These are phyloP conservation scores for Suhomyces prunicola DNA, from an alignment of 805 yeast species.

Conservation along the genomic window DNA sequence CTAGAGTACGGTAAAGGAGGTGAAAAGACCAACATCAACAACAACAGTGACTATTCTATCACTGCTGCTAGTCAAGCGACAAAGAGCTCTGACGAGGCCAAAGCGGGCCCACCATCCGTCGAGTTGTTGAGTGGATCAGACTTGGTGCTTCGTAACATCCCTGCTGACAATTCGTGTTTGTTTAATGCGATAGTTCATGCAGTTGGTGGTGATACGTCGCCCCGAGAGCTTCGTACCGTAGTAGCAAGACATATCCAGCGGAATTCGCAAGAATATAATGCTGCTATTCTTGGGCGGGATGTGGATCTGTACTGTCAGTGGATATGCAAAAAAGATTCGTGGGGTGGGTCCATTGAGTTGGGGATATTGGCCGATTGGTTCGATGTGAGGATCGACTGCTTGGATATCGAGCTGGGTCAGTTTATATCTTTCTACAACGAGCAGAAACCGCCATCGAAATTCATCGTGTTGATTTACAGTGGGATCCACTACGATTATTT, in stretches of 20 bases:
- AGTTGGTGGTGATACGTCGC: conserved; percentile 32
- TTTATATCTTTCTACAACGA: conserved; percentile 48
- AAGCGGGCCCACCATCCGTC: background rate
- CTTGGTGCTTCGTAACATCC: conserved; percentile 54
- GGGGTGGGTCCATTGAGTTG: conserved; percentile 86
- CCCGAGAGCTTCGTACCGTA: conserved; percentile 47
- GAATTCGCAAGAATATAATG: conserved; percentile 44
- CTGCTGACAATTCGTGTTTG: conserved; percentile 77
- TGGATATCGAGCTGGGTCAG: conserved; percentile 63
- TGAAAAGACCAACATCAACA: background rate
- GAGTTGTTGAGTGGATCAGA: conserved; percentile 9
- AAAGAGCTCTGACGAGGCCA: background rate
- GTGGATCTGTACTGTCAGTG: conserved; percentile 51
- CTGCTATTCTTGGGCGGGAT: conserved; percentile 55
- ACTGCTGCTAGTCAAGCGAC: too few species aligned
- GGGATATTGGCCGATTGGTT: conserved; percentile 56
- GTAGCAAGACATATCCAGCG: conserved; percentile 46
- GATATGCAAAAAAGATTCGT: conserved; percentile 57
- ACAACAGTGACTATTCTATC: too few species aligned
- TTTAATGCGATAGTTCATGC: conserved; percentile 64
- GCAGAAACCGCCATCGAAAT: conserved; percentile 34
- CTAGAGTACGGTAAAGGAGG: conserved; percentile 22
- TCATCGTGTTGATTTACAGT: conserved; percentile 56
- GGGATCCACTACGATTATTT: conserved; percentile 75
- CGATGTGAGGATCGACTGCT: conserved; percentile 50